Base-by-base conservation (phyloP, 176 grass and related monocot species). In the Ananas comosus region DNA sequence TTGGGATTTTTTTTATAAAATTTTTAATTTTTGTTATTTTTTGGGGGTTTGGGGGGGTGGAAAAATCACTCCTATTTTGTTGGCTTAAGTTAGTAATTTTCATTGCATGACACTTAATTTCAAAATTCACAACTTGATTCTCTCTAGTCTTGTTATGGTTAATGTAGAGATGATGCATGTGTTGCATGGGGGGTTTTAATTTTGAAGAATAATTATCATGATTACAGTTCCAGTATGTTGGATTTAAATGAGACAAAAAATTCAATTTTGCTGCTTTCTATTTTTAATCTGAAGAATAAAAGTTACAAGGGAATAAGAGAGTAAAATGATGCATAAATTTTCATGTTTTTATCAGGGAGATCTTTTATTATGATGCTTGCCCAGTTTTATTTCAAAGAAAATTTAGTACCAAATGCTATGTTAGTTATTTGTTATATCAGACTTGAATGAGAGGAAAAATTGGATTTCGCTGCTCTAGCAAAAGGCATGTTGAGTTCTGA, bases 401-500 rank as follows among this genome's bases (percentile, higher is more conserved):
- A 5, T 33, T 33, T 33, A 33, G 29, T 33, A 33, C 29, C 3
- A 33, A 33, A 33, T 33, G 29, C 5, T 33, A 33, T 33, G 5
- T 33, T 33, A 33, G 29, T 33, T 33, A 33, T 22, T 63, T 24
- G 18, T n/a, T 63, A 22, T 63, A n/a, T 63, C 19, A 63, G 3
- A 67, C 33, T 67, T 67, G 33, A 48, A 67, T 67, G 24, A 47
- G 65, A 67, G 65, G 28, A n/a, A 49, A 67, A 67, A 17, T 14
- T 10, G 12, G 13, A 16, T 47, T 48, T 67, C 18, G 10, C 9
- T 11, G 17, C 58, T 63, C 23, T 21, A 17, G 14, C 10, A 63
- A n/a, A 13, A n/a, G 33, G 16, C 16, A 48, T 13, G 29, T 49
- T 67, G n/a, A 9, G 16, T 59, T 16, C 19, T n/a, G 13, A 9